Conservation (phyloP, 2,329 filamentous ascomycete species). For the Dactylellina leptospora region DNA sequence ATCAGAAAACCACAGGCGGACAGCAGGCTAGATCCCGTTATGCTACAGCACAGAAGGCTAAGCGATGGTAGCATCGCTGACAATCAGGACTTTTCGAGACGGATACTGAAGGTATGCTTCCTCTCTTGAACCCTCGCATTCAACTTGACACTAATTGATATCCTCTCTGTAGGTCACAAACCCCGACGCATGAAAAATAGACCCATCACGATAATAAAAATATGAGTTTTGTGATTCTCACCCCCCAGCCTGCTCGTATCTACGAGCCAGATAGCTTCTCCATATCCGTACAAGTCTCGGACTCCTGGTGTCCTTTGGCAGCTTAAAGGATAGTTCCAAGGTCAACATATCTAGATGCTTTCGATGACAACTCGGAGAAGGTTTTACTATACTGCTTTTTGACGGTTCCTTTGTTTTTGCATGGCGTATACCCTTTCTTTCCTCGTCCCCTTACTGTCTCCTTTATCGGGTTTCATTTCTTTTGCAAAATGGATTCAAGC, state of each 20-base stretch:
- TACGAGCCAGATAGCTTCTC: conserved; percentile 11
- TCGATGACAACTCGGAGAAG: conserved; percentile 46
- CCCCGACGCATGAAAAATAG: conserved; percentile 46
- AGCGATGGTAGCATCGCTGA: conserved; percentile 97
- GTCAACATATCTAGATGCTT: conserved; percentile 44
- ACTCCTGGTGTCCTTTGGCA: conserved; percentile 3
- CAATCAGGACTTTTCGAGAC: conserved; percentile 94
- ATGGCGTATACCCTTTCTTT: conserved; percentile 53
- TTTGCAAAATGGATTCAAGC: conserved; percentile 52
- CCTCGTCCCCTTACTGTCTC: conserved; percentile 9
- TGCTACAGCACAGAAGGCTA: conserved; percentile 81
- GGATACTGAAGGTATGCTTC: conserved; percentile 85
- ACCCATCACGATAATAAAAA: conserved; percentile 18
- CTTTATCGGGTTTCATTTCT: conserved; percentile 17
- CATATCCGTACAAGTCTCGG: conserved; percentile 13
- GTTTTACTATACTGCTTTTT: conserved; percentile 20
- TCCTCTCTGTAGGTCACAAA: conserved; percentile 40
- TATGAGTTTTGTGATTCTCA: conserved; percentile 37
- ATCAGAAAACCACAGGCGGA: conserved; percentile 71
- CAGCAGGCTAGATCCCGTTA: conserved; percentile 81
- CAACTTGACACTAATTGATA: not conserved
- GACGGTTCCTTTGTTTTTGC: conserved; percentile 40
- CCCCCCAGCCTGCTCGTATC: conserved; percentile 17
- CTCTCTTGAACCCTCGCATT: not conserved
- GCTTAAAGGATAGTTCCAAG: conserved; percentile 24